Evolutionary conservation across 78 protist species (phyloP), one percentile per base, ranked within the genome.

Genomic region (Capsaspora owczarzaki): DNA sequence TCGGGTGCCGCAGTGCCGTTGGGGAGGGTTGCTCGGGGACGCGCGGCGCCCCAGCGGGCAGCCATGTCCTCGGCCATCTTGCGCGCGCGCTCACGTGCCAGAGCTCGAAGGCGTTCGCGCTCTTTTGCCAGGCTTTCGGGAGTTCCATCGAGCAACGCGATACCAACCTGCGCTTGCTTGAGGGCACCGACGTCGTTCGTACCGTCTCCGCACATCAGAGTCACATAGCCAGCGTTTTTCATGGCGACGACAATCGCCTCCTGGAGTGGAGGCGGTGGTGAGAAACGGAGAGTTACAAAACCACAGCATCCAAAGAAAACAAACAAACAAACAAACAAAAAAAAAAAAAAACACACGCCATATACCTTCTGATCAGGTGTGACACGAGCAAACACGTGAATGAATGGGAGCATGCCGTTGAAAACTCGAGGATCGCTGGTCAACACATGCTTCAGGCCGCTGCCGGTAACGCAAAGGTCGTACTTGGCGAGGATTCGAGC

Each of bases 181-280:
- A 98, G 90, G 3, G 99, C 99, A n/a, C 98, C 99, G n/a, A 97
- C 99, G 70, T 98, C 99, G 86, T 98, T 98, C 5, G 99, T 95
- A 72, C 99, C 99, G 80, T 98, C 99, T n/a, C 99, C 99, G 44
- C 98, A 95, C 99, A 98, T 98, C 81, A 95, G 90, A 22, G 96
- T 87, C 44, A 14, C 0, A 42, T 63, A 63, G 37, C 97, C 98
- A 35, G 10, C 20, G 23, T 1, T 19, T 43, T 89, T 87, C 40
- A 95, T 75, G 29, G 78, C 66, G 0, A 51, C 1, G 2, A 91
- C 16, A 38, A 89, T 68, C 2, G 8, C 41, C 70, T 80, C 81
- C 80, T 89, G 74, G 37, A 76, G 71, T 0, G 4, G 3, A 10
- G 88, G 88, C 6, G 40, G 5, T 5, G 51, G 51, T 5, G 51